Conservation (phyloP, 2,329 filamentous ascomycete species). For the Sporothrix luriei region DNA sequence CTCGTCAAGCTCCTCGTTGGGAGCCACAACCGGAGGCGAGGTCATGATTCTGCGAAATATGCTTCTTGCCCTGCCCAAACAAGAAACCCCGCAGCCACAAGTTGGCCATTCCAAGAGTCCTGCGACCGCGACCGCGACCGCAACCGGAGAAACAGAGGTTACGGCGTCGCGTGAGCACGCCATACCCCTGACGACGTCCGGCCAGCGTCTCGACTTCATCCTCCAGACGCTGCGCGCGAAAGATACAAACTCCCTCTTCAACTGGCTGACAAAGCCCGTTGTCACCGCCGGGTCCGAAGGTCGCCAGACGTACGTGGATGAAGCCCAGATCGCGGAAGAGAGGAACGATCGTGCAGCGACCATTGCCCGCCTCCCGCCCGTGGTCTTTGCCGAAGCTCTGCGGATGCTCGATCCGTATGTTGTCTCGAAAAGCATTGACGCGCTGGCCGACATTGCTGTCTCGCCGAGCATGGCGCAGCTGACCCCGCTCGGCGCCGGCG, state of each 20-base stretch:
- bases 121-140: not conserved
- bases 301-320: not conserved
- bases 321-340: not conserved
- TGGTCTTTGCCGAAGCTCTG: slow-evolving; percentile 66
- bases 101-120: no score
- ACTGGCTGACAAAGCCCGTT: slow-evolving; percentile 16
- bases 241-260: not conserved
- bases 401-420: slow-evolving; percentile 61
- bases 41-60: slow-evolving; percentile 7
- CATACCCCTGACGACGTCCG: not conserved
- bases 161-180: slow-evolving; percentile 9
- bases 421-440: slow-evolving; percentile 55
- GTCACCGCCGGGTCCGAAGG: not conserved
- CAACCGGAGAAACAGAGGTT: not conserved
- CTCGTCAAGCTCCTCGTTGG: not conserved
- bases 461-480: slow-evolving; percentile 47
- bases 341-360: not conserved
- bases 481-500: slow-evolving; percentile 44
- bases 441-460: slow-evolving; percentile 48
- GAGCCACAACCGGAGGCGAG: not conserved
- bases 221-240: not conserved
- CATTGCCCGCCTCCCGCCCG: slow-evolving; percentile 49
- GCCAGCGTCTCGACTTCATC: slow-evolving; percentile 2
- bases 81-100: not conserved
- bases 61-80: not conserved